Conservation (phyloP, 1,284 basidiomycete species). For the Cutaneotrichosporon cavernicola region DNA sequence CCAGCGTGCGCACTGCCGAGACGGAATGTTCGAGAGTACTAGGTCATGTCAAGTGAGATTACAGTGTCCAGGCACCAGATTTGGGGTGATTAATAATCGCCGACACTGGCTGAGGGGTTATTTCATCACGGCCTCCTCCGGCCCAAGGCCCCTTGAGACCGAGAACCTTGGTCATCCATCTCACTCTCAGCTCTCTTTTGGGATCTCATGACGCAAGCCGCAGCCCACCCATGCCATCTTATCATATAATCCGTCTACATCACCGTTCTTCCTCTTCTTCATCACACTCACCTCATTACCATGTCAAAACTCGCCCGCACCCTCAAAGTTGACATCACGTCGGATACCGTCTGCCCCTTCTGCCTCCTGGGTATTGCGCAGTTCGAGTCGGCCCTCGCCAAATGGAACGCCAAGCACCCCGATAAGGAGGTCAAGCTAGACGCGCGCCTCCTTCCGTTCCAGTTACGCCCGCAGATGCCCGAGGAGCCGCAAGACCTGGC, state of each 20-base stretch:
- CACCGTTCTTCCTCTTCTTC: neutral
- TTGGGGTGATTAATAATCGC: too few relatives aligned
- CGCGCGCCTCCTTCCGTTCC: neutral
- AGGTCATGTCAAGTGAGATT: too few relatives aligned
- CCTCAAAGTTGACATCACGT: conserved; percentile 12
- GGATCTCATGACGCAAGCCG: too few relatives aligned
- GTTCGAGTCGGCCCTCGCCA: conserved; percentile 1
- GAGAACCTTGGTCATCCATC: too few relatives aligned
- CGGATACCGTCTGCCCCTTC: conserved; percentile 10
- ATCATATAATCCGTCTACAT: neutral
- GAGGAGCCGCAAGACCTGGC: conserved; percentile 2
- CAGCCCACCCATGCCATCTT: neutral
- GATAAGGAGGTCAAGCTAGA: neutral
- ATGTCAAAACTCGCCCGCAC: conserved; percentile 7
- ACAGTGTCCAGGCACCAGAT: too few relatives aligned
- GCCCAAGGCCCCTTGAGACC: too few relatives aligned
- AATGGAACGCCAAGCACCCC: conserved; percentile 1
- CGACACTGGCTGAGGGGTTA: too few relatives aligned
- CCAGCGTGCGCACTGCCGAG: too few relatives aligned
- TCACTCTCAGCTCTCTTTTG: too few relatives aligned
- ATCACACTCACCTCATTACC: neutral
- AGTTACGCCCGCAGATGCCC: conserved; percentile 1
- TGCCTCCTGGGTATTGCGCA: conserved; percentile 6
- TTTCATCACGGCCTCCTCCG: too few relatives aligned
- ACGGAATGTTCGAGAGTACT: too few relatives aligned